Evolutionary conservation across 306 rosid genomes (phyloP), one percentile per base, ranked within the genome.

Genomic region (Cicer cuneatum): DNA sequence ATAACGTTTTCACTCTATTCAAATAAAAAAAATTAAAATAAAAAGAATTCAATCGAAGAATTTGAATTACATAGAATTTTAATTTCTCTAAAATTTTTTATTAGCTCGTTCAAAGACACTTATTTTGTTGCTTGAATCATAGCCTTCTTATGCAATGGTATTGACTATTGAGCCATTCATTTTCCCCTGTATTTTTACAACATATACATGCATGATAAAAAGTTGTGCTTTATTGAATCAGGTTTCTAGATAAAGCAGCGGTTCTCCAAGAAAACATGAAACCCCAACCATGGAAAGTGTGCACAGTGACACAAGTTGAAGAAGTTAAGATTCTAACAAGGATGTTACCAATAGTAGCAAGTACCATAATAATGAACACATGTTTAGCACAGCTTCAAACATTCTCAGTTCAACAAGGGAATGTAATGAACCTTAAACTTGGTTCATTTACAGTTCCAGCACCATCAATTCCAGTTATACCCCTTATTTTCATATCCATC

Each of bases 361-460:
- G 97, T 61, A 93, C 98, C 43, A 86, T 93, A 42, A 84, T 93
- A 66, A 84, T 93, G 87, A 93, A 93, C 88, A 93, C 98, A 2
- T 90, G 96, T 68, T 51, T 93, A 47, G 98, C 98, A 39, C 98
- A 92, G 33, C 96, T 92, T 42, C 98, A 92, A 72, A 93, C 98
- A 45, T 93, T 90, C 81, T 93, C 96, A 21, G 87, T 93, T 12
- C 85, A 83, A 74, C 98, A 93, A 84, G 97, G 97, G 10, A 82
- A 59, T 49, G 49, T 71, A 38, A 89, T 87, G 93, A 70, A 89
- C 81, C 88, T 77, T 6, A 61, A 83, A 16, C 71, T 93, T 11
- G 98, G 93, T 43, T 60, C 78, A 15, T 21, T 86, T 2, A 75
- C 78, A 12, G 88, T 93, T 10, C 98, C 98, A 0, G 88, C 96